These are phyloP conservation scores for Thalassiosira hispida DNA, from an alignment of 352 stramenopile genomes.

Conservation along the genomic window DNA sequence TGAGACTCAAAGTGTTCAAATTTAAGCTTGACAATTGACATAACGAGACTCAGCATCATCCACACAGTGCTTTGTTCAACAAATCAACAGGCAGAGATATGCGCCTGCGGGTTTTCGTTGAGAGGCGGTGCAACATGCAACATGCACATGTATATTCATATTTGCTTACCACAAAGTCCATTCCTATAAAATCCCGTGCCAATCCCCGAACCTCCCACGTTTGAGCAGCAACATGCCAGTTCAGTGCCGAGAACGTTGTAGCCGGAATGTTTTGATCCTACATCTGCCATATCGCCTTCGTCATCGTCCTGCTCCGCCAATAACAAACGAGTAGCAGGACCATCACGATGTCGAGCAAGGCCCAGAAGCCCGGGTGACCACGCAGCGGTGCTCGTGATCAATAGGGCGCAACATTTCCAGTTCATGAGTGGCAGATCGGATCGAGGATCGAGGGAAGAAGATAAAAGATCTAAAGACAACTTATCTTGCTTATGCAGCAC, in stretches of 20 bases:
- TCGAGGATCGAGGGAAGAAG: too few species aligned
- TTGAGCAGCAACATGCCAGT: slow-evolving; percentile 68
- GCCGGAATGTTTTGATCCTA: slow-evolving; percentile 32
- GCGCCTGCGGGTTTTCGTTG: too few species aligned
- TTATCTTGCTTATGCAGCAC: too few species aligned
- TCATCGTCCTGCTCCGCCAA: slow-evolving; percentile 14
- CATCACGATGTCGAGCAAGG: background rate
- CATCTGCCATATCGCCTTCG: background rate
- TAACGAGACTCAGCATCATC: too few species aligned
- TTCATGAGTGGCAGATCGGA: too few species aligned
- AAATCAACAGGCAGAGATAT: too few species aligned
- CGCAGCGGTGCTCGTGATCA: background rate
- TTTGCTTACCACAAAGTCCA: slow-evolving; percentile 36
- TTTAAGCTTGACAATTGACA: too few species aligned
- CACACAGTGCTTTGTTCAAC: too few species aligned
- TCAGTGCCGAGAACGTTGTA: slow-evolving; percentile 78
- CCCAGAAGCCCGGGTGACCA: background rate
- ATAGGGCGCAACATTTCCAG: too few species aligned
- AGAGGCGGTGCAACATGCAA: too few species aligned
- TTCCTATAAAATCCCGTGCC: slow-evolving; percentile 81
- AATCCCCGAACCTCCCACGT: slow-evolving; percentile 75
- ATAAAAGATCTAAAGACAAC: too few species aligned
- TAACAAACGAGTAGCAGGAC: background rate
- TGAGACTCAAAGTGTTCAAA: background rate
- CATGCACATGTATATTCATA: too few species aligned